Base-by-base conservation (phyloP, 352 stramenopile species). In the Phytophthora sp. region DNA sequence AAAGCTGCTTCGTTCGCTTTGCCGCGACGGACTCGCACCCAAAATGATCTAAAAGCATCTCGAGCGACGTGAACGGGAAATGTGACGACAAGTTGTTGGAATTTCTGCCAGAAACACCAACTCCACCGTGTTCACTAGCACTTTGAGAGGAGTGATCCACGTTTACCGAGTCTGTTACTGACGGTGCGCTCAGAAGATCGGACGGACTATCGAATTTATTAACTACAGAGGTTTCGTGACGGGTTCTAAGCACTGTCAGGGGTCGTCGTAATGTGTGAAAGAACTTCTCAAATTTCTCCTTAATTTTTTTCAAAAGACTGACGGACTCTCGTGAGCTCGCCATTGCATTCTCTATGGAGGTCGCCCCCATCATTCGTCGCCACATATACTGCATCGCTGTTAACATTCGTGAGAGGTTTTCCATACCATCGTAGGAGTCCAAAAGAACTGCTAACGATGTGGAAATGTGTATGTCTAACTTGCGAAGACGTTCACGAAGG, bases 371-470 rank as follows among this genome's bases (percentile, higher is more conserved):
- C 0, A 73, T 63, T 2, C 78, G 59, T 35, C 57, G 61, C 78
- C 78, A 87, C 35, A 75, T 73, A 61, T 83, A 87, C 18, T 73
- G 61, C 51, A 79, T 79, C 1, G 76, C 73, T 13, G 78, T 35
- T 8, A 84, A 60, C 33, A 69, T 51, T 18, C 76, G 57, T 9
- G 66, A 65, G 5, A 87, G 31, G 0, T 66, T 70, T 18, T 71
- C 59, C 41, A 71, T 62, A 2, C 39, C 47, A 29, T 70, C 45
- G 27, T 50, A 49, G 5, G 51, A 24, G 7, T 68, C 57, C 29
- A 79, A 27, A 45, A 75, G 55, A 26, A 68, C 27, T 5, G 31
- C 57, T 15, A 71, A 13, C 2, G 57, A 51, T 15, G 31, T 35
- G 11, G 63, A 67, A 26, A 69, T 63, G 1, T 76, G 50, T 4